phyloP scores from a whole-genome alignment of 345 rosid genomes.

The Triadica sebifera region DNA sequence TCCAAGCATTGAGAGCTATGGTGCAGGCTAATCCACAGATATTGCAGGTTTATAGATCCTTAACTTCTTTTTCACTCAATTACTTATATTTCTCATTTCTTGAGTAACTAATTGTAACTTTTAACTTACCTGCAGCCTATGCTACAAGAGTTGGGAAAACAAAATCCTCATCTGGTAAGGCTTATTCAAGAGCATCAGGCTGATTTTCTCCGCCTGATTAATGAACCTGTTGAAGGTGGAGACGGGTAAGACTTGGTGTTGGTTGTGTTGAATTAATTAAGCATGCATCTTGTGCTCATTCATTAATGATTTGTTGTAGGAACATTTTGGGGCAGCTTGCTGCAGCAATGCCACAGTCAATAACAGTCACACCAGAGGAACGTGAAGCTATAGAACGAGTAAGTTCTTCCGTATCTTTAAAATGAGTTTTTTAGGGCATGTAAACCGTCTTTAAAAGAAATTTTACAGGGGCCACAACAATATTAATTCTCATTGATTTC shows the following conservation, averaged over 20 bases:
- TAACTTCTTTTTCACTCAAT: too few species aligned
- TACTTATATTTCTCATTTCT: not conserved
- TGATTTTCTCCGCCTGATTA: conserved; percentile 78
- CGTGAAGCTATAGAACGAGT: conserved; percentile 96
- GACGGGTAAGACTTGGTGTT: conserved; percentile 73
- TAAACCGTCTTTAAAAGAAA: not conserved
- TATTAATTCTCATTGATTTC: not conserved
- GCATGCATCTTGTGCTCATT: conserved; percentile 10
- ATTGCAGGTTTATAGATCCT: conserved; percentile 48
- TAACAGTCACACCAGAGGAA: conserved; percentile 87
- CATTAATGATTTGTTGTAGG: conserved; percentile 36
- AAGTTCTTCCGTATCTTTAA: conserved; percentile 8
- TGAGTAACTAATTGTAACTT: not conserved
- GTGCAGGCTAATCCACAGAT: conserved; percentile 85
- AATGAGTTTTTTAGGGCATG: not conserved
- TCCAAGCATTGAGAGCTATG: conserved; percentile 80
- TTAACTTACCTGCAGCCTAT: conserved; percentile 59
- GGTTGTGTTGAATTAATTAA: not conserved
- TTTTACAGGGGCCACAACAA: too few species aligned
- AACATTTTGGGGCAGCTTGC: conserved; percentile 67
- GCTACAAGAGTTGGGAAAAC: conserved; percentile 92
- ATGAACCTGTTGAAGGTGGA: conserved; percentile 84
- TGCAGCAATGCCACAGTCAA: conserved; percentile 76
- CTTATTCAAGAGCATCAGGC: conserved; percentile 87
- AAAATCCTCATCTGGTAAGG: conserved; percentile 78